These are phyloP conservation scores for Hippophae rhamnoides DNA, from an alignment of 306 rosid genomes.

Conservation along the genomic window DNA sequence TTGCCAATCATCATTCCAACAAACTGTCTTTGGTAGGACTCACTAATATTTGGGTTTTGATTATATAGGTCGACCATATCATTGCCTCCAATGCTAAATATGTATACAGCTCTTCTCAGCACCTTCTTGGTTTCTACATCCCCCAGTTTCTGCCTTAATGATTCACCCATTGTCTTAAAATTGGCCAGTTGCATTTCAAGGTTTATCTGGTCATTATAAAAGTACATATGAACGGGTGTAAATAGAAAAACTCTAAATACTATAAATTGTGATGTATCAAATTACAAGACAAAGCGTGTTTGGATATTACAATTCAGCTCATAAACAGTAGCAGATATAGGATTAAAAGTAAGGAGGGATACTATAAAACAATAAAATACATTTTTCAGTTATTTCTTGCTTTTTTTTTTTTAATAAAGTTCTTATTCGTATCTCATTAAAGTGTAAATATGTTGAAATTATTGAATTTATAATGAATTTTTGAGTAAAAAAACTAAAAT, in stretches of 20 bases:
- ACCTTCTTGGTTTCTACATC: constrained; percentile 14
- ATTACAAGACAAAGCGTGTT: background rate
- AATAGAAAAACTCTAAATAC: background rate
- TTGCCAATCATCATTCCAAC: constrained; percentile 30
- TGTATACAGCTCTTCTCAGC: constrained; percentile 25
- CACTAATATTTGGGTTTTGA: constrained; percentile 8
- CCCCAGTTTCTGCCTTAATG: constrained; percentile 14
- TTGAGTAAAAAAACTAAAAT: no score
- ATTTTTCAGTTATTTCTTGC: no score
- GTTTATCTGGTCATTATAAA: constrained; percentile 19
- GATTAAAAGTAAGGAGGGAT: no score
- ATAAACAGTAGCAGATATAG: no score
- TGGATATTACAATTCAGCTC: no score
- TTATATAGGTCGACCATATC: constrained; percentile 14
- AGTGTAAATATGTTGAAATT: no score
- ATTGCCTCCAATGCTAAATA: constrained; percentile 23
- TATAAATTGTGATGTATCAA: background rate
- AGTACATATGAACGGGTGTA: background rate
- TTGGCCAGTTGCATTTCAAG: constrained; percentile 21
- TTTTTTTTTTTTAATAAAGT: no score
- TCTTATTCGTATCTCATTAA: no score
- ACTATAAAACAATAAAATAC: no score
- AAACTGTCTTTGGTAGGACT: constrained; percentile 3
- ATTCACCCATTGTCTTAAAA: constrained; percentile 15
- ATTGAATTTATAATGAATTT: no score